Percentiles rank a stretch among this genome's conserved stretches.
phyloP scores from a whole-genome alignment of 306 rosid genomes.

The Aeschynomene evenia region DNA sequence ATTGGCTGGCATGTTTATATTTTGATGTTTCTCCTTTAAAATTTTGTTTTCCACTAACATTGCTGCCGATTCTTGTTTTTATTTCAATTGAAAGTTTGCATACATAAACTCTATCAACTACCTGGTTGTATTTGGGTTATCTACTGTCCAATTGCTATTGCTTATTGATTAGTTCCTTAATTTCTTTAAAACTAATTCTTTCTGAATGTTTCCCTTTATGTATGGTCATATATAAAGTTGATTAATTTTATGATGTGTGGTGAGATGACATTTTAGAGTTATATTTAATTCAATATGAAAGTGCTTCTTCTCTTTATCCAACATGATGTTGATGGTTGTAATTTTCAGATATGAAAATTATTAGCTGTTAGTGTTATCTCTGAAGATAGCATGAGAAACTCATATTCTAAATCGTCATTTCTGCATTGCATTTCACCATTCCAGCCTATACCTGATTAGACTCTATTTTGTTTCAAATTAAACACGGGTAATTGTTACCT shows the following conservation, averaged over 20 bases:
- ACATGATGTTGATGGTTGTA: conserved; percentile 2
- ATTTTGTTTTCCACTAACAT: not conserved
- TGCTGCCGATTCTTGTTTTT: conserved; percentile 14
- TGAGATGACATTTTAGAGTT: conserved; percentile 10
- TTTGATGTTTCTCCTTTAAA: conserved; percentile 1
- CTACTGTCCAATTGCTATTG: not conserved
- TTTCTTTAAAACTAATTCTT: conserved; percentile 1
- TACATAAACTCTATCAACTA: not conserved
- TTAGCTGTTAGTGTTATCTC: conserved; percentile 18
- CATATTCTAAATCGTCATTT: conserved; percentile 21
- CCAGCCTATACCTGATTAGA: conserved; percentile 23
- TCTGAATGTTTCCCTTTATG: not conserved
- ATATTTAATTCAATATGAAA: conserved; percentile 21
- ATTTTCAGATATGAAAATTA: not conserved
- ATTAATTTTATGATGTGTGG: conserved; percentile 23
- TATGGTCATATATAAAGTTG: not conserved
- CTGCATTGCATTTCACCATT: conserved; percentile 18
- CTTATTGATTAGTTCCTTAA: conserved; percentile 5
- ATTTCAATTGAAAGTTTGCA: conserved; percentile 15
- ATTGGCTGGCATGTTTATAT: not conserved
- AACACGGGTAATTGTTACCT: conserved; percentile 9
- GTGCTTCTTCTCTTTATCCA: not conserved
- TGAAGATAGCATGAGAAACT: conserved; percentile 20
- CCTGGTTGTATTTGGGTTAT: conserved; percentile 13
- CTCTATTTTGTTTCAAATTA: conserved; percentile 15